Conservation (phyloP, 2,329 filamentous ascomycete genomes). For the Teratosphaeria gauchensis region DNA sequence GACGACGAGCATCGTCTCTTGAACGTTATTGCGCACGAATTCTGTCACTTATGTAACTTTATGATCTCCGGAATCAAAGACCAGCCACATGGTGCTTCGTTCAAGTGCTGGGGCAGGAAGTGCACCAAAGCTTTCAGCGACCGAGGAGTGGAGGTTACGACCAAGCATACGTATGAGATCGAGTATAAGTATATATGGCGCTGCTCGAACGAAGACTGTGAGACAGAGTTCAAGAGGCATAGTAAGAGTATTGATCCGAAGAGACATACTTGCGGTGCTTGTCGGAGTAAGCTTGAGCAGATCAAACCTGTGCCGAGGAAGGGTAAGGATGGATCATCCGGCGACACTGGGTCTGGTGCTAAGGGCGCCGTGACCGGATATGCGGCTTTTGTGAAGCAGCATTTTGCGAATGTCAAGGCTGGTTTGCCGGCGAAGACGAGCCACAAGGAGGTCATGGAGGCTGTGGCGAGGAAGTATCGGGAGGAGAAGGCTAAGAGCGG, state of each 20-base stretch:
- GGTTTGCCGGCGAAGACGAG: constrained; percentile 45
- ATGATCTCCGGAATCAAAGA: constrained; percentile 69
- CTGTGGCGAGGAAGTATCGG: constrained; percentile 54
- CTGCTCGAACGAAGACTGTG: constrained; percentile 52
- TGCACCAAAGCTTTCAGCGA: constrained; percentile 49
- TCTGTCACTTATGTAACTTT: constrained; percentile 87
- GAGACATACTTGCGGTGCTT: constrained; percentile 67
- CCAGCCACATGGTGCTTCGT: constrained; percentile 73
- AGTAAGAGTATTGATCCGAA: constrained; percentile 70
- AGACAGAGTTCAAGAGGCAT: constrained; percentile 68
- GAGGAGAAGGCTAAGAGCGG: constrained; percentile 32
- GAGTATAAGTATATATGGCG: constrained; percentile 88
- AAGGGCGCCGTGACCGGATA: constrained; percentile 38
- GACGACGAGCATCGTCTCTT: constrained; percentile 65
- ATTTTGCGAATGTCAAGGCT: constrained; percentile 53
- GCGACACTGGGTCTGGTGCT: constrained; percentile 5
- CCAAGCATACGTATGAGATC: constrained; percentile 81
- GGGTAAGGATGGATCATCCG: constrained; percentile 1
- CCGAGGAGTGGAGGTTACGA: constrained; percentile 67
- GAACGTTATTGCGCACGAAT: constrained; percentile 93
- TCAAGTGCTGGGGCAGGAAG: constrained; percentile 64
- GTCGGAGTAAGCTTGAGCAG: constrained; percentile 60
- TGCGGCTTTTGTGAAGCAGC: constrained; percentile 52
- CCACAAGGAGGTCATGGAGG: constrained; percentile 60
- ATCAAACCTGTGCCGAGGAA: constrained; percentile 63